Conservation (phyloP, 2,329 filamentous ascomycete species). For the Magnaporthales sp. region DNA sequence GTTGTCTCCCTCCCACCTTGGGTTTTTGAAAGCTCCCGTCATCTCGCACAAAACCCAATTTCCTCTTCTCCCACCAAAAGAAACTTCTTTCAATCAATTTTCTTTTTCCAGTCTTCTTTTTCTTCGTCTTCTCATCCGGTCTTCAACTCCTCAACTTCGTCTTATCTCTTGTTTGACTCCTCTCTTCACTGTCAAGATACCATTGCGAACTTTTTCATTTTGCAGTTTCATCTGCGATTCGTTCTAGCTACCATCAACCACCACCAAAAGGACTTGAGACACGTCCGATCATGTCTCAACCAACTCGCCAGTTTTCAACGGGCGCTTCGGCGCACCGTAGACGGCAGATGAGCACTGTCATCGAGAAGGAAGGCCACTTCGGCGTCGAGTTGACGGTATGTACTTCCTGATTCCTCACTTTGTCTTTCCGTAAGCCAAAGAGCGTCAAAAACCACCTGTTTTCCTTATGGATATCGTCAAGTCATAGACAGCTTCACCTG, state of each 20-base stretch:
- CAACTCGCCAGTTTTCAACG: slow-evolving; percentile 31
- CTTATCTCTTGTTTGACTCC: neutral
- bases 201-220: neutral
- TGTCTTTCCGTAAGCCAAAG: neutral
- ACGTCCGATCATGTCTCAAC: neutral
- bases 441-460: neutral
- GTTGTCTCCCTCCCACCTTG: neutral
- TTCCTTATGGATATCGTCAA: neutral
- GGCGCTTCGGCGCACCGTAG: slow-evolving; percentile 35
- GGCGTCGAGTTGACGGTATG: slow-evolving; percentile 37
- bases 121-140: neutral
- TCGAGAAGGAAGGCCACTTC: slow-evolving; percentile 32
- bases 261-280: neutral
- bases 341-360: slow-evolving; percentile 35
- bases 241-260: neutral
- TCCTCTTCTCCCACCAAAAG: neutral
- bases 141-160: neutral
- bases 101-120: neutral
- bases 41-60: neutral
- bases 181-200: neutral
- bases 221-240: neutral
- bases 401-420: neutral
- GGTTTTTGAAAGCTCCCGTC: neutral
- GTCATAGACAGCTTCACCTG: neutral
- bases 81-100: neutral